phyloP scores from a whole-genome alignment of 257 asterid genomes.

The Linaria vulgaris region DNA sequence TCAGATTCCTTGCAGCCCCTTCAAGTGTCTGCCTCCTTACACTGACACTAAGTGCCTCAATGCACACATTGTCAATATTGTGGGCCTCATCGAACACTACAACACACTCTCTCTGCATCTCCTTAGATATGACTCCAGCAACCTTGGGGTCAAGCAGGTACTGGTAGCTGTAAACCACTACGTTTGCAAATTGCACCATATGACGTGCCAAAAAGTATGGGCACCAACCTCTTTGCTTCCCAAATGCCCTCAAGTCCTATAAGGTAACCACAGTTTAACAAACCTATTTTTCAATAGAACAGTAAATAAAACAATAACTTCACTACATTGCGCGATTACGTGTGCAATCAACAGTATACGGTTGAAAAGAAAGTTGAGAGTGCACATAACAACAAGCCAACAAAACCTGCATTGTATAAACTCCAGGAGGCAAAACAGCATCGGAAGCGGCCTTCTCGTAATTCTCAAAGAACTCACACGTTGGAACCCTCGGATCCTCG shows the following conservation, averaged over 20 bases:
- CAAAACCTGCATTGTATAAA: constrained; percentile 86
- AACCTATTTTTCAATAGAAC: constrained; percentile 3
- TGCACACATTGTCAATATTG: constrained; percentile 95
- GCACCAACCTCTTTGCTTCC: constrained; percentile 93
- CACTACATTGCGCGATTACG: no score
- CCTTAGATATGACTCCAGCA: constrained; percentile 93
- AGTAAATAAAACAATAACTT: constrained; percentile 7
- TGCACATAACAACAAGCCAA: background rate
- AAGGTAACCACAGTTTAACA: constrained; percentile 22
- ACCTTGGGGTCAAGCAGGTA: constrained; percentile 98
- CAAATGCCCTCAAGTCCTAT: constrained; percentile 79
- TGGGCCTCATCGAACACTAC: constrained; percentile 99
- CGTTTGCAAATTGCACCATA: constrained; percentile 96
- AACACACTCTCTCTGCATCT: constrained; percentile 96
- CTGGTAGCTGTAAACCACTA: constrained; percentile 94
- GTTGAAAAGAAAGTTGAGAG: no score
- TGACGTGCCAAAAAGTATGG: constrained; percentile 88
- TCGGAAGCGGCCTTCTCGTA: constrained; percentile 75
- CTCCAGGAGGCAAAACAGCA: constrained; percentile 90
- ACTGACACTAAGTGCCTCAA: constrained; percentile 95
- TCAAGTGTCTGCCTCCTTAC: constrained; percentile 95
- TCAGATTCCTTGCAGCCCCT: constrained; percentile 90
- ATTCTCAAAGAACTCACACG: constrained; percentile 77
- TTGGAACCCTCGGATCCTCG: constrained; percentile 67
- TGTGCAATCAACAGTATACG: no score